phyloP scores from a whole-genome alignment of 1,139 yeast genomes.

The Pichia sp. region DNA sequence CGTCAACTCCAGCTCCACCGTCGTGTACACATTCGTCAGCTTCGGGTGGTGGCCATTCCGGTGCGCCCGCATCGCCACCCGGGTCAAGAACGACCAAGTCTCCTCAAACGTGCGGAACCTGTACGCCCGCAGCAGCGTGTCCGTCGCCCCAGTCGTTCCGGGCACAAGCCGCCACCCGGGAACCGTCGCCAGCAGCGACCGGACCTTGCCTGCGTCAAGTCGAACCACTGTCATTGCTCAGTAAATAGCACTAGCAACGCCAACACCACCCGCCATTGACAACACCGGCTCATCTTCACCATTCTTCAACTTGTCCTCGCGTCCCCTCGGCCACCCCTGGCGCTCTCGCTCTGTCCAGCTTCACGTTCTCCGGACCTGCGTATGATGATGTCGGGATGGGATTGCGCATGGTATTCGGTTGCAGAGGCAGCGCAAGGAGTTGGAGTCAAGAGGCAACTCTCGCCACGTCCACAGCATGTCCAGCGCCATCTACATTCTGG shows the following conservation, averaged over 20 bases:
- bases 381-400: no score
- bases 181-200: background rate
- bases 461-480: constrained; percentile 38
- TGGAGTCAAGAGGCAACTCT: no score
- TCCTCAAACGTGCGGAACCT: constrained; percentile 48
- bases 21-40: constrained; percentile 57
- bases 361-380: no score
- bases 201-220: constrained; percentile 13
- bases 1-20: constrained; percentile 51
- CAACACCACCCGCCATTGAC: no score
- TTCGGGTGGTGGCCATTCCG: constrained; percentile 70
- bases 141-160: background rate
- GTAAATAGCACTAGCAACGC: no score
- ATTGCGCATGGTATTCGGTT: no score
- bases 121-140: constrained; percentile 34
- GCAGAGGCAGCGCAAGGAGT: no score
- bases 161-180: constrained; percentile 14
- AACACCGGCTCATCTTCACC: no score
- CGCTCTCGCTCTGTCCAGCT: no score
- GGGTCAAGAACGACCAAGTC: constrained; percentile 65
- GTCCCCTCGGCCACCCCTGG: no score
- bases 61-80: constrained; percentile 59
- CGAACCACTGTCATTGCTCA: background rate
- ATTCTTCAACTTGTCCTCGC: no score
- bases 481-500: constrained; percentile 57